Percentiles rank a stretch among this genome's conserved stretches.
These are phyloP conservation scores for Alloascoidea hylecoeti DNA, from an alignment of 805 yeast genomes.

Conservation along the genomic window DNA sequence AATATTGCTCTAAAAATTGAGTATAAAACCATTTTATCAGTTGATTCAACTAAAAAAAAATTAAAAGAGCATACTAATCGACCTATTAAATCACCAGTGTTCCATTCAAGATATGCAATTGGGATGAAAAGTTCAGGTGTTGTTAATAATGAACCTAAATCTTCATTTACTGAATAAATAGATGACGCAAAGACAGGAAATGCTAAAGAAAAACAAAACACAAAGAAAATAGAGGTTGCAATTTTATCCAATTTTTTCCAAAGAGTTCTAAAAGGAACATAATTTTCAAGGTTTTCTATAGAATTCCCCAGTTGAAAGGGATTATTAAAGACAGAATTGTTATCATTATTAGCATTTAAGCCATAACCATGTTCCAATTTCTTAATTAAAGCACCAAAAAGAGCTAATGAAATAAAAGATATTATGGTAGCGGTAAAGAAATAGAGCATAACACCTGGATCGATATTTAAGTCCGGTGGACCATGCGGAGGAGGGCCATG, in stretches of 20 bases:
- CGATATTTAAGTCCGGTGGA: neutral
- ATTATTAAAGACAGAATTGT: neutral
- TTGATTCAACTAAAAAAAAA: conserved; percentile 25
- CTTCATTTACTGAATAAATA: conserved; percentile 34
- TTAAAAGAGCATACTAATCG: conserved; percentile 49
- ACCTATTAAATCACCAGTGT: conserved; percentile 75
- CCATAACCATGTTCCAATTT: conserved; percentile 7
- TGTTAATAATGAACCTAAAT: conserved; percentile 7
- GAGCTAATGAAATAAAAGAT: conserved; percentile 24
- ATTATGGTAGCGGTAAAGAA: conserved; percentile 37
- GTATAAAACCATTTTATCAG: conserved; percentile 32
- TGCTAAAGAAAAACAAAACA: conserved; percentile 59
- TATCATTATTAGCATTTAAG: neutral
- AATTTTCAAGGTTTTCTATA: too few relatives aligned
- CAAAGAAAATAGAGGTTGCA: conserved; percentile 44
- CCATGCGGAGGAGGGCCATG: neutral
- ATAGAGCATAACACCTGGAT: conserved; percentile 17
- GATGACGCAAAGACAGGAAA: conserved; percentile 87
- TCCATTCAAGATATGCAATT: conserved; percentile 74
- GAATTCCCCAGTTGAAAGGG: neutral
- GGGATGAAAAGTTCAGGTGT: conserved; percentile 45
- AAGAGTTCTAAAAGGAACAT: neutral
- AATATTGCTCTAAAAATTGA: conserved; percentile 40
- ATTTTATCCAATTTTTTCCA: neutral
- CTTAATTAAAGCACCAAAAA: conserved; percentile 21